Base-by-base conservation (phyloP, 108 stramenopile genomes). In the Cyclotella choctawhatcheeana region DNA sequence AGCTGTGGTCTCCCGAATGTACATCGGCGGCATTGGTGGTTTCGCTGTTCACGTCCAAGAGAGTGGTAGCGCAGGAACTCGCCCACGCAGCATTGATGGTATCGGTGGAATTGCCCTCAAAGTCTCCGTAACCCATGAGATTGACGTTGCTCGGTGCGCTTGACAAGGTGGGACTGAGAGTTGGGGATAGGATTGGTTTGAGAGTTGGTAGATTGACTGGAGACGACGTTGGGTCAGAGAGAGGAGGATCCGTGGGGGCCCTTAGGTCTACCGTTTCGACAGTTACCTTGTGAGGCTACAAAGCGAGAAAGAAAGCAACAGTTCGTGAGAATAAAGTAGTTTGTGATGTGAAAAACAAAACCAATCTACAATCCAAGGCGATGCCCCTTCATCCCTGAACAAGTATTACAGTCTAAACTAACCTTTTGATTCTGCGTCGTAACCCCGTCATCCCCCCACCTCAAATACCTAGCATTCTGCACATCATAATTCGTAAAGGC, bases 401-500 rank as follows among this genome's bases (percentile, higher is more conserved):
- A 35, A 34, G 27, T 8, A 60, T 56, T 5, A 29, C 14, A 56
- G 5, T n/a, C n/a, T 30, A 59, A 60, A 67, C 50, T 20, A n/a
- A 20, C 70, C 77, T 27, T 63, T 64, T 14, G 70, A 43, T 13
- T 71, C 65, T 33, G 56, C n/a, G 59, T 60, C n/a, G 59, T 60
- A 24, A 60, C 59, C 6, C 59, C 59, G 3, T 37, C 21, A 53
- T 66, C 59, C 1, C 77, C 77, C 77, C 77, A 78, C 26, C 77
- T 55, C 5, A 78, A 61, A 51, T 37, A 67, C 47, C 58, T 64
- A 0, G 77, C 26, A 52, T 78, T 78, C 64, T 71, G 65, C 1
- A 80, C 69, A 52, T 82, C 81, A 24, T 54, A 64, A 16, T 58
- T 48, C 16, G 81, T 82, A 53, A 82, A 82, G 3, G 76, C 76